These are phyloP conservation scores for Silene latifolia DNA, from an alignment of 148 eudicot species.

Conservation along the genomic window DNA sequence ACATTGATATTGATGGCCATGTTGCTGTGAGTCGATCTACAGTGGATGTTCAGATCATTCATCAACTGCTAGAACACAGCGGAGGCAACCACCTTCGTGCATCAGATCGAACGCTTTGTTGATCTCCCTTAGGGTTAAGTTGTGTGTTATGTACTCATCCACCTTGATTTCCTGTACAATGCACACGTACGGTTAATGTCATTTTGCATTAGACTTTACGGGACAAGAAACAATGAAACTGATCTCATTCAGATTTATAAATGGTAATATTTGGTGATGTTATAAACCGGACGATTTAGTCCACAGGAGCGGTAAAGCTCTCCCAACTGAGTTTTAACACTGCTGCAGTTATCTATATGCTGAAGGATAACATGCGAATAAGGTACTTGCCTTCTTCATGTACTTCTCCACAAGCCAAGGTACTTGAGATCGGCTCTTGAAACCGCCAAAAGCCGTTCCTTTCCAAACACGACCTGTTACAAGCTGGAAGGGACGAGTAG, in stretches of 20 bases:
- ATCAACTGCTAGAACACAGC: slow-evolving; percentile 61
- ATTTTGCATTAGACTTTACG: neutral
- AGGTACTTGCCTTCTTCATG: slow-evolving; percentile 49
- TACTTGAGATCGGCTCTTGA: slow-evolving; percentile 98
- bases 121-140: slow-evolving; percentile 62
- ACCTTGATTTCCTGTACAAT: slow-evolving; percentile 87
- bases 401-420: slow-evolving; percentile 57
- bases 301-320: neutral
- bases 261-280: too few species aligned
- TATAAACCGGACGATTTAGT: too few species aligned
- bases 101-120: slow-evolving; percentile 88
- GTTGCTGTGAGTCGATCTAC: neutral
- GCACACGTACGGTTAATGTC: neutral
- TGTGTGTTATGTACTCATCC: slow-evolving; percentile 94
- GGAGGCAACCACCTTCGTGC: slow-evolving; percentile 91
- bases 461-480: slow-evolving; percentile 10
- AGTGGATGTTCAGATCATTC: slow-evolving; percentile 14
- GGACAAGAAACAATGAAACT: too few species aligned
- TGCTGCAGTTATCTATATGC: neutral
- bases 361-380: neutral
- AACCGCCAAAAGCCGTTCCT: slow-evolving; percentile 37
- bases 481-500: slow-evolving; percentile 47
- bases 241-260: too few species aligned
- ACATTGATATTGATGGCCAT: neutral
- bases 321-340: neutral